A percentile compares a stretch with the other conserved stretches of the same genome.
phyloP scores from a whole-genome alignment of 768 basidiomycete species.

The Agaricus blazei region DNA sequence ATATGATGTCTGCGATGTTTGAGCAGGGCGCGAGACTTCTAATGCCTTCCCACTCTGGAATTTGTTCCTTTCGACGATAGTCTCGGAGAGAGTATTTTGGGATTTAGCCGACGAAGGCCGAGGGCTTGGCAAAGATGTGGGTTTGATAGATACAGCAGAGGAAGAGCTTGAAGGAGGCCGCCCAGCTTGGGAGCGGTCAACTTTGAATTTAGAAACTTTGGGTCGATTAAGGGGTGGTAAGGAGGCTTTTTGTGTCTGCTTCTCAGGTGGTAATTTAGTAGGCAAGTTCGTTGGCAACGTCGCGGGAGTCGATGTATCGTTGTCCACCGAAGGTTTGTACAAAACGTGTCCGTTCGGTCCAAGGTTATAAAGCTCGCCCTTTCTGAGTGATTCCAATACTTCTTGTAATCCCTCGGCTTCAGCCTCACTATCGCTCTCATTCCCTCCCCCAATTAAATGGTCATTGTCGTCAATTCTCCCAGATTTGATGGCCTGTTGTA shows the following conservation, averaged over 20 bases:
- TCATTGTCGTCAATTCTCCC: constrained; percentile 49
- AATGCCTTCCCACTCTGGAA: neutral
- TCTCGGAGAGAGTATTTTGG: constrained; percentile 6
- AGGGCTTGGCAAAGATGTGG: constrained; percentile 6
- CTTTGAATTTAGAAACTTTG: constrained; percentile 47
- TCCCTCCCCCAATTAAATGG: constrained; percentile 45
- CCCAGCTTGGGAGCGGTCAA: constrained; percentile 29
- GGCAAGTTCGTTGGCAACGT: neutral
- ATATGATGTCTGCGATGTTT: constrained; percentile 11
- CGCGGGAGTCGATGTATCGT: neutral
- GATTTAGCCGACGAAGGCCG: constrained; percentile 31
- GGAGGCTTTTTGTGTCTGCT: neutral
- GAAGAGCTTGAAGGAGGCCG: constrained; percentile 15
- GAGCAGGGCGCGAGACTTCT: neutral
- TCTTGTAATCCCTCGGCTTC: constrained; percentile 47
- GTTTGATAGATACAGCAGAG: constrained; percentile 1
- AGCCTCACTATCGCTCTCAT: constrained; percentile 53
- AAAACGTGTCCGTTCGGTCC: constrained; percentile 40
- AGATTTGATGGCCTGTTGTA: constrained; percentile 49
- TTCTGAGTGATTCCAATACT: constrained; percentile 44
- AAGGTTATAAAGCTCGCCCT: constrained; percentile 47
- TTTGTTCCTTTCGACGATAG: constrained; percentile 2
- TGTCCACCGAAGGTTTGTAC: constrained; percentile 18
- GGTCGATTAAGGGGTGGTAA: constrained; percentile 28
- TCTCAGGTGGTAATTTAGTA: no score